Evolutionary conservation across 805 yeast species (phyloP).

Genomic region (Debaryomyces tyrocola): DNA sequence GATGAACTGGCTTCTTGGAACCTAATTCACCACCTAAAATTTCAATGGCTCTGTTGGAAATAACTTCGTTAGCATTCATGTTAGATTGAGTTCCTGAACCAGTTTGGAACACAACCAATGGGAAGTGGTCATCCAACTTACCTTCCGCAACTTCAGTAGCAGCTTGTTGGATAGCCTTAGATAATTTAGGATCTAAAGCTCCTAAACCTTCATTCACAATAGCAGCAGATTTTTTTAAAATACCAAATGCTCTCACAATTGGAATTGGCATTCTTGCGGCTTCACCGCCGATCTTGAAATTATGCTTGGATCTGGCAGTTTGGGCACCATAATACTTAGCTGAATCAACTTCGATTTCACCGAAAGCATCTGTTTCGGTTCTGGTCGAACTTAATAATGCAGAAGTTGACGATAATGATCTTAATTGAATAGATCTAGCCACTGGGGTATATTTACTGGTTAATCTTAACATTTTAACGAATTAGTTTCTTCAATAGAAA

Average conservation of each 20-base stretch:
- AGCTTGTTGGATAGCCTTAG: conserved; percentile 85
- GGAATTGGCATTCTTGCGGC: conserved; percentile 92
- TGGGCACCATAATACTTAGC: conserved; percentile 98
- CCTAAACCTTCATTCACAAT: conserved; percentile 84
- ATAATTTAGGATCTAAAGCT: conserved; percentile 73
- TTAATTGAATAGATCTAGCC: conserved; percentile 13
- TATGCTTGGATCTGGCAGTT: conserved; percentile 88
- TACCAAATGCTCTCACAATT: conserved; percentile 86
- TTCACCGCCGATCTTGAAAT: conserved; percentile 94
- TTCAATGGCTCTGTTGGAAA: conserved; percentile 97
- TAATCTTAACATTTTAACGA: conserved; percentile 27
- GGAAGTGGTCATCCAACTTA: conserved; percentile 90
- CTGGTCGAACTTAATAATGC: conserved; percentile 42
- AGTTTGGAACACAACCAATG: conserved; percentile 97
- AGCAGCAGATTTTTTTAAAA: conserved; percentile 93
- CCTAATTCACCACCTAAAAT: conserved; percentile 90
- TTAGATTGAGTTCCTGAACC: conserved; percentile 98
- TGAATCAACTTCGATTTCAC: conserved; percentile 88
- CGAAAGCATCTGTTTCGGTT: conserved; percentile 93
- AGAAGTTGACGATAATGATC: conserved; percentile 31
- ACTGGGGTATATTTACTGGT: conserved; percentile 14
- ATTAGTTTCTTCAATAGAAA: background rate
- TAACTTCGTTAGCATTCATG: conserved; percentile 99
- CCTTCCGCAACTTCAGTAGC: conserved; percentile 95
- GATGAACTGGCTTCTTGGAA: conserved; percentile 92